Conservation (phyloP, 164 flowering plant genomes). For the Vitis rotundifolia region DNA sequence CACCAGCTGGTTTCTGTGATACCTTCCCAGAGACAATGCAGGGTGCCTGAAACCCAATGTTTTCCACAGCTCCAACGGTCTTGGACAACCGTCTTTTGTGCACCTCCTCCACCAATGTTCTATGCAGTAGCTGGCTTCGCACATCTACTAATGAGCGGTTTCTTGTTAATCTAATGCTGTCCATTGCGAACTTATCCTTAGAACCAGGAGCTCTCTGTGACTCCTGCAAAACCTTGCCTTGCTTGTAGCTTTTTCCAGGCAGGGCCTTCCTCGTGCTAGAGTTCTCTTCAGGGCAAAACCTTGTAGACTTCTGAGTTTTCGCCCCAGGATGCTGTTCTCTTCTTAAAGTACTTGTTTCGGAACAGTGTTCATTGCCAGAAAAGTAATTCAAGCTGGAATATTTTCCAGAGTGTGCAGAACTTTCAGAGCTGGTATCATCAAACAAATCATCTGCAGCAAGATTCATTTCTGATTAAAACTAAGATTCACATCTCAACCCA, state of each 20-base stretch:
- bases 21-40: slow-evolving; percentile 15
- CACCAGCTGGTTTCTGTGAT: not conserved
- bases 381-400: slow-evolving; percentile 44
- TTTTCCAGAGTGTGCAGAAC: slow-evolving; percentile 47
- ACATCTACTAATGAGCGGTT: slow-evolving; percentile 55
- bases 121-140: slow-evolving; percentile 49
- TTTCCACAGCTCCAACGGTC: slow-evolving; percentile 53
- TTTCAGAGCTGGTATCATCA: slow-evolving; percentile 51
- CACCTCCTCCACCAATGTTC: slow-evolving; percentile 56
- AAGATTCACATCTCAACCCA: not conserved
- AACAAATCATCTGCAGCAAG: slow-evolving; percentile 41
- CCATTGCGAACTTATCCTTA: slow-evolving; percentile 17
- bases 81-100: slow-evolving; percentile 41
- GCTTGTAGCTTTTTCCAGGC: slow-evolving; percentile 17
- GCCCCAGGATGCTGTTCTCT: slow-evolving; percentile 9
- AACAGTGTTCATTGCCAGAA: slow-evolving; percentile 34
- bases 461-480: not conserved
- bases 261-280: slow-evolving; percentile 7
- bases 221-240: slow-evolving; percentile 17
- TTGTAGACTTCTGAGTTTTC: slow-evolving; percentile 30
- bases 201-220: slow-evolving; percentile 18
- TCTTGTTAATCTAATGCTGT: slow-evolving; percentile 34
- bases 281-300: slow-evolving; percentile 41
- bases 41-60: slow-evolving; percentile 55
- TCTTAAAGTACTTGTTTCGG: slow-evolving; percentile 16